Percentiles rank a stretch among this genome's conserved stretches.
phyloP scores from a whole-genome alignment of 2,329 filamentous ascomycete species.

The Nemania diffusa region DNA sequence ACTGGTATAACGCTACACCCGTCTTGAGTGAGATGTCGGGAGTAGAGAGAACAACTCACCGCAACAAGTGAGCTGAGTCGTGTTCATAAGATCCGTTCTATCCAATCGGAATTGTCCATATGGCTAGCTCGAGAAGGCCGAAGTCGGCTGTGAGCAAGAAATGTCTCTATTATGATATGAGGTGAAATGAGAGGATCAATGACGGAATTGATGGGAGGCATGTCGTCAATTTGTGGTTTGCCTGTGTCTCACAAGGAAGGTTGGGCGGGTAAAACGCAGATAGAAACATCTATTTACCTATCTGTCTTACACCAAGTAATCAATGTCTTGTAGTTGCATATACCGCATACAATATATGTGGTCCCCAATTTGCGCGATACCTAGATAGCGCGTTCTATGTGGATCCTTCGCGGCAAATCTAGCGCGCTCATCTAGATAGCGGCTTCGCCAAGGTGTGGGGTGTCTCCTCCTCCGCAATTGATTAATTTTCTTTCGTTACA shows the following conservation, averaged over 20 bases:
- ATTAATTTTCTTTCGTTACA: slow-evolving; percentile 55
- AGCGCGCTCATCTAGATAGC: not conserved
- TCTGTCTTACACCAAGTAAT: not conserved
- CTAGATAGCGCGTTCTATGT: not conserved
- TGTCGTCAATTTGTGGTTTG: slow-evolving; percentile 31
- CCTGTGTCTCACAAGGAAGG: not conserved
- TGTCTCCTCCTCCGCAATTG: slow-evolving; percentile 63
- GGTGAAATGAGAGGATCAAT: slow-evolving; percentile 29
- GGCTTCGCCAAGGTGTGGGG: not conserved
- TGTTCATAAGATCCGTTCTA: not conserved
- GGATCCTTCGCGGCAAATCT: slow-evolving; percentile 1
- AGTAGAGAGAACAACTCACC: slow-evolving; percentile 17
- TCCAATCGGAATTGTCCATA: slow-evolving; percentile 24
- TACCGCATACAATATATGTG: not conserved
- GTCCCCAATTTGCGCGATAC: not conserved
- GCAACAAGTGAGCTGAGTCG: slow-evolving; percentile 26
- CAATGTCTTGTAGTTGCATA: slow-evolving; percentile 21
- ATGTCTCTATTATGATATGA: slow-evolving; percentile 5
- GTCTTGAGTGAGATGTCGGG: not conserved
- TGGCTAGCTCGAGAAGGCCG: slow-evolving; percentile 13
- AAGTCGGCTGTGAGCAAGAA: slow-evolving; percentile 24
- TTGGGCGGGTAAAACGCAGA: slow-evolving; percentile 6
- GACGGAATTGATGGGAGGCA: slow-evolving; percentile 33
- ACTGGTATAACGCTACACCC: not conserved
- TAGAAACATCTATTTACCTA: not conserved